phyloP scores from a whole-genome alignment of 139 green algal genomes.

The Coccomyxa sp. region DNA sequence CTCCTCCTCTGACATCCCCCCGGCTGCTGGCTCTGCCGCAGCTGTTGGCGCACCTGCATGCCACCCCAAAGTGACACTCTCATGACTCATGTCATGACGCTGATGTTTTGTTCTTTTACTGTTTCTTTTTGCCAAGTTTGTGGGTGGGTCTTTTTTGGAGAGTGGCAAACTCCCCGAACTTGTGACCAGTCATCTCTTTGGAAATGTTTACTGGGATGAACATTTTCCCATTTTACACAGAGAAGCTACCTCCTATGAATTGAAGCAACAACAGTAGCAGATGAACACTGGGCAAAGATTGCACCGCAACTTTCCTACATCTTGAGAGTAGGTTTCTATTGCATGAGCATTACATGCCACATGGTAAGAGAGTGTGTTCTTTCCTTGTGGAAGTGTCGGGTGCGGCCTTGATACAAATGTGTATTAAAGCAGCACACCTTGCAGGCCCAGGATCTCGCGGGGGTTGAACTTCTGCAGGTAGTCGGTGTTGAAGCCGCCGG shows the following conservation, averaged over 20 bases:
- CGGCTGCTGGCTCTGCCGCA: conserved; percentile 6
- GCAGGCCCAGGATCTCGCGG: conserved; percentile 22
- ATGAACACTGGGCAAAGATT: neutral
- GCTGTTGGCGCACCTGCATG: neutral
- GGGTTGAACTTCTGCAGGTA: conserved; percentile 58
- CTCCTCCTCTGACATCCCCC: conserved; percentile 29
- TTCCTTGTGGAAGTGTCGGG: neutral
- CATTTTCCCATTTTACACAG: conserved; percentile 3
- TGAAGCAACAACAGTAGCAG: conserved; percentile 5
- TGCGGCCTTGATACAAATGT: neutral
- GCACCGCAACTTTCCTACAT: neutral
- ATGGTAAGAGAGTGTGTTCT: too few species aligned
- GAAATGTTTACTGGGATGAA: neutral
- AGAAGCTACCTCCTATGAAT: conserved; percentile 7
- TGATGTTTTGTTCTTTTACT: neutral
- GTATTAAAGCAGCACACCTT: neutral
- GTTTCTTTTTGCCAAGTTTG: conserved; percentile 40
- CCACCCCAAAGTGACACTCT: neutral
- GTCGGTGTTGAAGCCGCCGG: conserved; percentile 86
- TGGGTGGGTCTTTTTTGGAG: neutral
- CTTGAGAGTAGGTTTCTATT: too few species aligned
- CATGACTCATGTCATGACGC: too few species aligned
- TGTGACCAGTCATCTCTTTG: neutral
- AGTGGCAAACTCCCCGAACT: neutral
- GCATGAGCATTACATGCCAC: neutral